Evolutionary conservation across 2,329 filamentous ascomycete species (phyloP).

Genomic region (Trichoderma atrobrunneum): DNA sequence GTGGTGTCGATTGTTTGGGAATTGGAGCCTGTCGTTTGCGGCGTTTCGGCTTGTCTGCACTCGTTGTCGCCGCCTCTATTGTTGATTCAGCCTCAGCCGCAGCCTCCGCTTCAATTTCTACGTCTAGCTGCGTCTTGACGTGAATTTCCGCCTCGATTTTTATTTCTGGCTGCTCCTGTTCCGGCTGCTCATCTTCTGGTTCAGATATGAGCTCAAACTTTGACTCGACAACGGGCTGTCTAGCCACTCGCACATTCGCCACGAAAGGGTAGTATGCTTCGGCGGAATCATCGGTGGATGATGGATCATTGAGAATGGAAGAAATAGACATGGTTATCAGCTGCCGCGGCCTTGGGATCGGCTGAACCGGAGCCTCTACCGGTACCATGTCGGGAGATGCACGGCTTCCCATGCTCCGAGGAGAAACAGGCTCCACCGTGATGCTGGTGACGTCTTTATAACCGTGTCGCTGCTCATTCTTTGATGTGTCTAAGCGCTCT

Average conservation of each 20-base stretch:
- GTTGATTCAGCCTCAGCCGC: conserved; percentile 20
- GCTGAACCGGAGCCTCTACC: background rate
- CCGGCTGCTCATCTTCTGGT: conserved; percentile 9
- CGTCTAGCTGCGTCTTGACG: background rate
- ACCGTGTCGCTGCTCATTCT: conserved; percentile 17
- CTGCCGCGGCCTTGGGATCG: conserved; percentile 1
- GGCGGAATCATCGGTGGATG: conserved; percentile 19
- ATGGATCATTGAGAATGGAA: conserved; percentile 33
- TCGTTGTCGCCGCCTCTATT: conserved; percentile 2
- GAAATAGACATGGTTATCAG: conserved; percentile 34
- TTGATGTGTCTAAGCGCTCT: conserved; percentile 17
- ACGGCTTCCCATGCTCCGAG: conserved; percentile 30
- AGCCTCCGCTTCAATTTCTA: conserved; percentile 17
- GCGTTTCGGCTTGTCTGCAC: conserved; percentile 26
- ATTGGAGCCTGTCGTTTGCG: conserved; percentile 36
- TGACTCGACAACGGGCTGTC: conserved; percentile 14
- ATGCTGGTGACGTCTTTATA: conserved; percentile 5
- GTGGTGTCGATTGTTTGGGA: conserved; percentile 35
- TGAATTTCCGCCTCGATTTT: background rate
- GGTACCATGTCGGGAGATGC: conserved; percentile 26
- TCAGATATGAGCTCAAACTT: background rate
- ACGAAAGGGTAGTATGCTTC: conserved; percentile 22
- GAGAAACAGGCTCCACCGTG: conserved; percentile 30
- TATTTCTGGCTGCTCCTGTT: background rate
- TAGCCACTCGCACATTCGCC: conserved; percentile 29